A percentile compares a stretch with the other conserved stretches of the same genome.
Evolutionary conservation across 2,329 filamentous ascomycete genomes (phyloP).

Genomic region (Aspergillus spinulosporus): DNA sequence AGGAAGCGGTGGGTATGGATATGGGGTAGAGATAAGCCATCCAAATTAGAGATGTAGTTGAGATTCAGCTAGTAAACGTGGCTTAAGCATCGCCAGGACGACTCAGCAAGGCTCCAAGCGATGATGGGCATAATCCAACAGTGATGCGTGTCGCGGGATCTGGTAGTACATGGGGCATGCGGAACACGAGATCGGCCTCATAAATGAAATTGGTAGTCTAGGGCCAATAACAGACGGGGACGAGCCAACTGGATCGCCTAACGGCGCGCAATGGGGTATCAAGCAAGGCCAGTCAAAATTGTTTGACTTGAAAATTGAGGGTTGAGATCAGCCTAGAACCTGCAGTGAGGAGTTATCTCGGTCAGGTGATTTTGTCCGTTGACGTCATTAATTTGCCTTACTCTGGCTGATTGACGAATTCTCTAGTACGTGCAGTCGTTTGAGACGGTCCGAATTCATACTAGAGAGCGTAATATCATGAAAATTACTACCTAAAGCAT

Average conservation of each 20-base stretch:
- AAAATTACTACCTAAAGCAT: too few species aligned
- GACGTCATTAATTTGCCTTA: background rate
- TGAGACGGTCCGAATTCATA: too few species aligned
- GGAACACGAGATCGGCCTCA: slow-evolving; percentile 9
- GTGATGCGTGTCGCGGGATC: slow-evolving; percentile 19
- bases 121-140: slow-evolving; percentile 11
- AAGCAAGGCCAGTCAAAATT: background rate
- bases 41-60: slow-evolving; percentile 11
- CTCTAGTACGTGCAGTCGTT: too few species aligned
- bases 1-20: background rate
- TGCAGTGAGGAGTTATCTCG: background rate
- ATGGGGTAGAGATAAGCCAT: background rate
- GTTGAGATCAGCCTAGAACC: background rate
- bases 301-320: slow-evolving; percentile 1
- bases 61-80: slow-evolving; percentile 8
- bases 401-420: too few species aligned
- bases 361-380: background rate
- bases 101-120: slow-evolving; percentile 17
- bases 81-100: slow-evolving; percentile 20
- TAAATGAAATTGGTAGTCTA: background rate
- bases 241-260: background rate
- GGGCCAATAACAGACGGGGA: background rate
- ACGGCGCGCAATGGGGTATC: background rate
- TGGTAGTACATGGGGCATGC: slow-evolving; percentile 21
- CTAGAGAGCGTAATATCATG: too few species aligned